These are phyloP conservation scores for Aspergillus nanangensis DNA, from an alignment of 495 filamentous ascomycete species.

Conservation along the genomic window DNA sequence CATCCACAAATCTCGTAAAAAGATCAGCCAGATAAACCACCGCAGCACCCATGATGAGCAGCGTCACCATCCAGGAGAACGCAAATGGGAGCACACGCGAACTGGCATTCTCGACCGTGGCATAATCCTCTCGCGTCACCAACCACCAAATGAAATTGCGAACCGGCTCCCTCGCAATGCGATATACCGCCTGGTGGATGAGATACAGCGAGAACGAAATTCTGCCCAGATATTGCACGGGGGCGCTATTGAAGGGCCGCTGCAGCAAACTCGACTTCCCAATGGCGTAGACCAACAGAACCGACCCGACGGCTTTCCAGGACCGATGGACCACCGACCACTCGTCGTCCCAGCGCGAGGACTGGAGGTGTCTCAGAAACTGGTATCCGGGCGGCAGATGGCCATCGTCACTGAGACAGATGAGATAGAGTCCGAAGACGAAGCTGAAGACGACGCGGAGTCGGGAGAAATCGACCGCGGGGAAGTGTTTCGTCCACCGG, in stretches of 20 bases:
- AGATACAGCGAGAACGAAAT: slow-evolving; percentile 28
- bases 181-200: slow-evolving; percentile 10
- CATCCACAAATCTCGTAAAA: not conserved
- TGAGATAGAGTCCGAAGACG: slow-evolving; percentile 16
- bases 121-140: not conserved
- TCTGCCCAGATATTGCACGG: slow-evolving; percentile 23
- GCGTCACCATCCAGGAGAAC: not conserved
- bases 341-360: slow-evolving; percentile 16
- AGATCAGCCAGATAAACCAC: not conserved
- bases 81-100: not conserved
- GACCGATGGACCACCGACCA: slow-evolving; percentile 17
- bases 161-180: not conserved
- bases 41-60: not conserved
- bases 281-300: slow-evolving; percentile 17
- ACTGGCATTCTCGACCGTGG: not conserved
- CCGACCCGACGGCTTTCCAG: slow-evolving; percentile 20
- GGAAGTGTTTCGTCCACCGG: slow-evolving; percentile 1
- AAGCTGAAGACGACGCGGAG: slow-evolving; percentile 9
- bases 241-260: slow-evolving; percentile 11
- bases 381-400: slow-evolving; percentile 18
- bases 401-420: slow-evolving; percentile 22
- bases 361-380: slow-evolving; percentile 15
- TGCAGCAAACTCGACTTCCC: slow-evolving; percentile 17
- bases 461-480: not conserved
- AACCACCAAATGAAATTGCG: slow-evolving; percentile 2